These are phyloP conservation scores for Cyclocybe cylindracea DNA, from an alignment of 768 basidiomycete genomes.

Conservation along the genomic window DNA sequence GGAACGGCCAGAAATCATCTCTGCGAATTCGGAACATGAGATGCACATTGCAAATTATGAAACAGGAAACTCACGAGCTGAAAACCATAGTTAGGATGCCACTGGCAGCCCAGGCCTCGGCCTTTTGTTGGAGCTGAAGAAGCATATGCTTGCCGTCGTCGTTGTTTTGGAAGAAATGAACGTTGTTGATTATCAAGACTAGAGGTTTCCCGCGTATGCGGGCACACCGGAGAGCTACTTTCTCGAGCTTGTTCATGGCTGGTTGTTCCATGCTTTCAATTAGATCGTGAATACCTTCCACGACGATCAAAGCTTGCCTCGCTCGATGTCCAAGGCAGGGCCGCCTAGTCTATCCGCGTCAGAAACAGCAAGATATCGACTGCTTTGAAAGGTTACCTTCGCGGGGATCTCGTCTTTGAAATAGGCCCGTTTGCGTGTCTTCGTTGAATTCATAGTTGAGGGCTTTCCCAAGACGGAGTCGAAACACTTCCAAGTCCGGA, in stretches of 20 bases:
- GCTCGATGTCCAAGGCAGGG: constrained; percentile 78
- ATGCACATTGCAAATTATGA: constrained; percentile 6
- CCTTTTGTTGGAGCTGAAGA: constrained; percentile 84
- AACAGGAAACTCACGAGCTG: constrained; percentile 51
- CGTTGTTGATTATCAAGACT: constrained; percentile 81
- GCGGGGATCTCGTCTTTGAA: constrained; percentile 80
- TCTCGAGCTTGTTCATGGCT: constrained; percentile 84
- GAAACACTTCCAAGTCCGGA: constrained; percentile 85
- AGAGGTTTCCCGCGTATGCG: constrained; percentile 62
- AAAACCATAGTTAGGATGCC: constrained; percentile 81
- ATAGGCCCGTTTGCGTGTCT: constrained; percentile 78
- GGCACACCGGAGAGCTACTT: constrained; percentile 74
- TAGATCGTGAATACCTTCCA: background rate
- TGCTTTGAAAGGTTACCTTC: constrained; percentile 49
- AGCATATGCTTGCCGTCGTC: constrained; percentile 77
- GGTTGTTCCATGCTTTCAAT: background rate
- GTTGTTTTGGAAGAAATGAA: constrained; percentile 74
- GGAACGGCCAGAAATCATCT: constrained; percentile 85
- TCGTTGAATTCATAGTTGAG: constrained; percentile 87
- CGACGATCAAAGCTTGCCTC: constrained; percentile 44
- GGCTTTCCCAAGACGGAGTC: constrained; percentile 81
- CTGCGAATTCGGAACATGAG: constrained; percentile 34
- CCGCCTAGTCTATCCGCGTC: constrained; percentile 49
- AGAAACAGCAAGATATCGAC: background rate
- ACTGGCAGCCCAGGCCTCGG: constrained; percentile 84